Evolutionary conservation across 2,329 filamentous ascomycete genomes (phyloP).

Genomic region (Samsoniella hepiali): DNA sequence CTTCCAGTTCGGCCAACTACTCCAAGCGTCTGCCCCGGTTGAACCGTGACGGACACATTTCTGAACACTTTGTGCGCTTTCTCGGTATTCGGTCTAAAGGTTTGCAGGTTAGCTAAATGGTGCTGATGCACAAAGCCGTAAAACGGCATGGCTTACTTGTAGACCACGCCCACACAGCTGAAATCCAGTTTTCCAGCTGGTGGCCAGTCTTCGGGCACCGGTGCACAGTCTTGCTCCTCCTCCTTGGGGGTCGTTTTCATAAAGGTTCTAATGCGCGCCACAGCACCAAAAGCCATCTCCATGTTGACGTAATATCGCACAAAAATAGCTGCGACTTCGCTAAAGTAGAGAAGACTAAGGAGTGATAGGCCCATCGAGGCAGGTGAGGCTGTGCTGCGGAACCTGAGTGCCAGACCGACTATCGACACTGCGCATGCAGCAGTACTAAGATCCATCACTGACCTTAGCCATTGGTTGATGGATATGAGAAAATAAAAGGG

Average conservation of each 20-base stretch:
- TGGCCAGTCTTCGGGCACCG: constrained; percentile 26
- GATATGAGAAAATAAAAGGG: constrained; percentile 53
- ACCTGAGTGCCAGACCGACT: constrained; percentile 39
- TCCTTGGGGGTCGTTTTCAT: constrained; percentile 13
- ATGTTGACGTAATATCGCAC: constrained; percentile 7
- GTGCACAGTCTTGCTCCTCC: constrained; percentile 19
- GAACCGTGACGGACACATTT: constrained; percentile 28
- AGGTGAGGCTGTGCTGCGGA: constrained; percentile 16
- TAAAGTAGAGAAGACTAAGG: constrained; percentile 26
- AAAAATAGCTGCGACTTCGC: constrained; percentile 17
- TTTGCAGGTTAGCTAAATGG: no score
- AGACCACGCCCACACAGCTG: constrained; percentile 18
- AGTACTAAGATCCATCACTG: constrained; percentile 47
- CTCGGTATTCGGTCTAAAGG: background rate
- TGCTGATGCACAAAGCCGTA: constrained; percentile 13
- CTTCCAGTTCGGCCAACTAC: constrained; percentile 37
- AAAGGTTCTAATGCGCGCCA: constrained; percentile 21
- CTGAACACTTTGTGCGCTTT: constrained; percentile 23
- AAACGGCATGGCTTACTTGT: constrained; percentile 19
- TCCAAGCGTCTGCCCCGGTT: constrained; percentile 29
- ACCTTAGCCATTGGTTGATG: constrained; percentile 52
- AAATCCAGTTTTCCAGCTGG: constrained; percentile 20
- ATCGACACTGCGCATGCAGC: constrained; percentile 42
- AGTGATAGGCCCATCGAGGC: constrained; percentile 19
- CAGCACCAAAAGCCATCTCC: constrained; percentile 25